These are phyloP conservation scores for Corylus avellana DNA, from an alignment of 306 rosid species.

Conservation along the genomic window DNA sequence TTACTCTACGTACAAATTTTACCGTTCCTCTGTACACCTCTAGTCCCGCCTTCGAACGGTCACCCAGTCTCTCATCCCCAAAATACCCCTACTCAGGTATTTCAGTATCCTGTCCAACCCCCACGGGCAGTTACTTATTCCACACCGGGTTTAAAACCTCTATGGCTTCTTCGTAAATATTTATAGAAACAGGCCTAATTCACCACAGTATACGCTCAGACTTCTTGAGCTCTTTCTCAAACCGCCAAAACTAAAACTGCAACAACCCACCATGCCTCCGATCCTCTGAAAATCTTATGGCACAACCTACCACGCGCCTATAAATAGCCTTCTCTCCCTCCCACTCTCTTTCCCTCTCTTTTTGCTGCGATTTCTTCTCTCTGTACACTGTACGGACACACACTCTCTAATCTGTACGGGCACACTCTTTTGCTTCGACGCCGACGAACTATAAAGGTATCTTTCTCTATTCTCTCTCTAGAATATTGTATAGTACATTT, in stretches of 20 bases:
- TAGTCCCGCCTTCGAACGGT: too few species aligned
- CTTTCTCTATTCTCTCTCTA: not conserved
- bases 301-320: not conserved
- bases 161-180: not conserved
- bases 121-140: too few species aligned
- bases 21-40: too few species aligned
- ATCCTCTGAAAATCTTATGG: not conserved
- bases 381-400: not conserved
- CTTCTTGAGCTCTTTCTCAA: not conserved
- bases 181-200: not conserved
- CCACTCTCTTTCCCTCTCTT: not conserved
- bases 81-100: too few species aligned
- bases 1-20: too few species aligned
- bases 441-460: not conserved
- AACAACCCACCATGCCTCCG: not conserved
- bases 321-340: not conserved
- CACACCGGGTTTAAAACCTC: too few species aligned
- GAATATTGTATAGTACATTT: not conserved
- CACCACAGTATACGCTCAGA: not conserved
- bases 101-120: too few species aligned
- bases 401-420: not conserved
- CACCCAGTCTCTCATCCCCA: too few species aligned
- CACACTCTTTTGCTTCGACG: not conserved
- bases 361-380: not conserved
- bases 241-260: not conserved